Evolutionary conservation across 2,329 filamentous ascomycete genomes (phyloP).

Genomic region (Neonectria magnoliae): DNA sequence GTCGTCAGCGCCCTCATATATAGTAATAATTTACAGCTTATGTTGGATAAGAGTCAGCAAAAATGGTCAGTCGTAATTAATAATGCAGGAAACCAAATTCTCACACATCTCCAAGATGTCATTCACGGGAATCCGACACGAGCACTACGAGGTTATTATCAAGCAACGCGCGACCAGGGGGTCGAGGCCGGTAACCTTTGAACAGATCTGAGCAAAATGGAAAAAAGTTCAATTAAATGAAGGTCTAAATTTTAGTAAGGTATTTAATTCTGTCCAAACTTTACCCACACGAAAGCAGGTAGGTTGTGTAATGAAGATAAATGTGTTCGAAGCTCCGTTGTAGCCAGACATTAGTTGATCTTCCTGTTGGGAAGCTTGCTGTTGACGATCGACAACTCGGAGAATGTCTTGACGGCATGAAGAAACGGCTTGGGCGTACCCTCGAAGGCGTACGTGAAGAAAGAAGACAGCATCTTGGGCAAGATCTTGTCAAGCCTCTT

Average conservation of each 20-base stretch:
- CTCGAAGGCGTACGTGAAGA: slow-evolving; percentile 35
- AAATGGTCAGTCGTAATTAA: not conserved
- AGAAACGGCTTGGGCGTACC: slow-evolving; percentile 17
- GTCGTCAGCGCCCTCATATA: not conserved
- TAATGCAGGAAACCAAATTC: not conserved
- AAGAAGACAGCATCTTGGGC: slow-evolving; percentile 33
- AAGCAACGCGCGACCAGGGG: not conserved
- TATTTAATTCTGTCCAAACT: not conserved
- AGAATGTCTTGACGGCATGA: slow-evolving; percentile 9
- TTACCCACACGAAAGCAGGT: not conserved
- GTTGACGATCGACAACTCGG: slow-evolving; percentile 33
- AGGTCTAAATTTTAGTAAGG: not conserved
- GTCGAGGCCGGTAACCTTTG: not conserved
- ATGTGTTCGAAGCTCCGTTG: not conserved
- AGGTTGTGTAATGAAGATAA: not conserved
- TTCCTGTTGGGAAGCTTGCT: slow-evolving; percentile 21
- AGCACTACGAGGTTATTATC: not conserved
- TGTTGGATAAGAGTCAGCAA: not conserved
- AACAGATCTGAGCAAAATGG: not conserved
- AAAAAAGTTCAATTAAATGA: not conserved
- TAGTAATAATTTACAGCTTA: too few relatives aligned
- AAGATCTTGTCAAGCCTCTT: slow-evolving; percentile 31
- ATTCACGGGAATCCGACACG: not conserved
- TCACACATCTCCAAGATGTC: too few relatives aligned
- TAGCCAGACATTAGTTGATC: too few relatives aligned